Evolutionary conservation across 495 filamentous ascomycete genomes (phyloP).

Genomic region (Aspergillus sclerotiicarbonarius): DNA sequence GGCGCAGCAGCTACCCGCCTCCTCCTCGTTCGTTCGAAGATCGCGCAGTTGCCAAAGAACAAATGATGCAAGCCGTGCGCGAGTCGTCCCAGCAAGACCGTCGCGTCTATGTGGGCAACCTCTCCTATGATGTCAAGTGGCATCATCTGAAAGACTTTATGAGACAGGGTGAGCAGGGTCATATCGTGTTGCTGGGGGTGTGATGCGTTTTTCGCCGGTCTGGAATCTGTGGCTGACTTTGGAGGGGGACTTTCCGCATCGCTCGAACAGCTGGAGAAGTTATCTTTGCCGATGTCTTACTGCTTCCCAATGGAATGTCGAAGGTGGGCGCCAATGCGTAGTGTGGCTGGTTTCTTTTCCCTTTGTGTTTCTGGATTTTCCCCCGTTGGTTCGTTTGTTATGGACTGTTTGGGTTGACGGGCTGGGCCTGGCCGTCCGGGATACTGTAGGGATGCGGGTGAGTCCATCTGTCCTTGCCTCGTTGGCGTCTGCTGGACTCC

Average conservation of each 20-base stretch:
- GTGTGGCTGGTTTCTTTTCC: slow-evolving; percentile 69
- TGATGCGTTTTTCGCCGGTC: slow-evolving; percentile 20
- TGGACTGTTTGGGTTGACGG: slow-evolving; percentile 99
- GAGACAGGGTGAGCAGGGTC: slow-evolving; percentile 82
- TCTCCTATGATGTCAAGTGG: slow-evolving; percentile 99
- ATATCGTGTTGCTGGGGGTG: slow-evolving; percentile 25
- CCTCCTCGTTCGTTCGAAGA: slow-evolving; percentile 77
- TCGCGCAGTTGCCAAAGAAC: slow-evolving; percentile 78
- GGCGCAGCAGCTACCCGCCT: slow-evolving; percentile 58
- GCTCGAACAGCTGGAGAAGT: slow-evolving; percentile 84
- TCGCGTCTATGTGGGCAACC: slow-evolving; percentile 97
- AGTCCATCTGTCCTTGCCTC: slow-evolving; percentile 31
- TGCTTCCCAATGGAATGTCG: slow-evolving; percentile 99
- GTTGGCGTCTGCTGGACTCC: neutral
- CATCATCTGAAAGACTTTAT: slow-evolving; percentile 99
- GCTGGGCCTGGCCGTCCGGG: slow-evolving; percentile 85
- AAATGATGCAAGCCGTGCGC: slow-evolving; percentile 90
- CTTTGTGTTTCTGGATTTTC: slow-evolving; percentile 40
- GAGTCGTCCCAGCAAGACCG: slow-evolving; percentile 97
- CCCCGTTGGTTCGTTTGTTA: slow-evolving; percentile 48
- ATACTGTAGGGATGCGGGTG: slow-evolving; percentile 99
- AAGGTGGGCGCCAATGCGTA: slow-evolving; percentile 98
- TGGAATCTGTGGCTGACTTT: slow-evolving; percentile 33
- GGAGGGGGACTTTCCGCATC: slow-evolving; percentile 22
- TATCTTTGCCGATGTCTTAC: slow-evolving; percentile 98